Conservation (phyloP, 192 early-diverging fungal species). For the Mortierella claussenii region DNA sequence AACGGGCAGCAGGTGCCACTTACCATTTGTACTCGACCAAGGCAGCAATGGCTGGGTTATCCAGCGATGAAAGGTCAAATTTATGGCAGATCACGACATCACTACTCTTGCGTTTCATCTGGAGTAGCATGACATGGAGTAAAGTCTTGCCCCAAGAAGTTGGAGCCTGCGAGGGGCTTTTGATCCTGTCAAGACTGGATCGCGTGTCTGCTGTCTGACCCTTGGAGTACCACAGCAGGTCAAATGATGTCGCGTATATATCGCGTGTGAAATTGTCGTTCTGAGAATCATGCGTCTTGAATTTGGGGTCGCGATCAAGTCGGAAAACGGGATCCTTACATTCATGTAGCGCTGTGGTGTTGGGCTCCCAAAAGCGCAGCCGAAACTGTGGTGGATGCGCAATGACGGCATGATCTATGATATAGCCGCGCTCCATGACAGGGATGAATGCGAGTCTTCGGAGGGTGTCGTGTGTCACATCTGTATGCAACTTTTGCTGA, state of each 20-base stretch:
- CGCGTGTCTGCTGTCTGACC: not conserved
- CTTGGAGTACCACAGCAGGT: not conserved
- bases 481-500: slow-evolving; percentile 5
- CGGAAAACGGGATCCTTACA: slow-evolving; percentile 19
- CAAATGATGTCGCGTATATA: slow-evolving; percentile 8
- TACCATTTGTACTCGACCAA: slow-evolving; percentile 31
- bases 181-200: not conserved
- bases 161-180: not conserved
- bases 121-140: slow-evolving; percentile 8
- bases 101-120: not conserved
- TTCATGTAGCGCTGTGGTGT: not conserved
- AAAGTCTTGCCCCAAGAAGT: not conserved
- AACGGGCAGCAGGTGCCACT: not conserved
- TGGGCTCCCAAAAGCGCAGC: slow-evolving; percentile 16
- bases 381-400: slow-evolving; percentile 2
- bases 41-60: slow-evolving; percentile 28
- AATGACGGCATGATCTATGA: slow-evolving; percentile 3
- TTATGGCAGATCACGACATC: slow-evolving; percentile 4
- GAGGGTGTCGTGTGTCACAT: slow-evolving; percentile 6
- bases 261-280: not conserved
- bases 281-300: not conserved
- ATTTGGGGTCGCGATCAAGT: not conserved
- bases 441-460: slow-evolving; percentile 16
- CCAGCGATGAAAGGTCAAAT: slow-evolving; percentile 15
- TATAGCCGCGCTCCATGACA: slow-evolving; percentile 1